Percentiles rank a stretch among this genome's conserved stretches.
Evolutionary conservation across 2,329 filamentous ascomycete species (phyloP).

Genomic region (Calonectria honghensis): DNA sequence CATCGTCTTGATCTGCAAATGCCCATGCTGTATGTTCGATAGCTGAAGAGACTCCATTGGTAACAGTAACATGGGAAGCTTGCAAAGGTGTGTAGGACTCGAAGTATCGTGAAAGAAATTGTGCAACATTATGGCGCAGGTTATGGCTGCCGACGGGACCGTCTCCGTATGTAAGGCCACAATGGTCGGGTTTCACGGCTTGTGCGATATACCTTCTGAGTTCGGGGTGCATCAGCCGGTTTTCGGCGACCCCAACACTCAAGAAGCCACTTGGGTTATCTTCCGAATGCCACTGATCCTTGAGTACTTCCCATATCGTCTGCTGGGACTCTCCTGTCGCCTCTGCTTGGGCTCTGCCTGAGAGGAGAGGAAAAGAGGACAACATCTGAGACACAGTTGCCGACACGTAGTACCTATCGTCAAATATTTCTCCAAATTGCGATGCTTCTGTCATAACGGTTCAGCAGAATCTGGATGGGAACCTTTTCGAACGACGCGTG

Average conservation of each 20-base stretch:
- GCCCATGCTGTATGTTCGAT: slow-evolving; percentile 64
- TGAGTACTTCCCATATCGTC: neutral
- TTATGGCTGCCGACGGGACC: neutral
- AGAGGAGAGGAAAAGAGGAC: neutral
- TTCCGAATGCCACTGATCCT: neutral
- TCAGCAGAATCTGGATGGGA: neutral
- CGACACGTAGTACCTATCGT: neutral
- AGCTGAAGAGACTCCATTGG: slow-evolving; percentile 63
- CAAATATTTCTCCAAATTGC: neutral
- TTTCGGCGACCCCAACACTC: neutral
- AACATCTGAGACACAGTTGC: neutral
- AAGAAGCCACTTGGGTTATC: neutral
- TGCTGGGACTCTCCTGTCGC: neutral
- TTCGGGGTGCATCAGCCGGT: neutral
- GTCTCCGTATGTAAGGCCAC: neutral
- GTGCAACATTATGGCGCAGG: neutral
- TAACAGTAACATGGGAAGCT: slow-evolving; percentile 58
- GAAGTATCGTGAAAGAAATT: slow-evolving; percentile 1
- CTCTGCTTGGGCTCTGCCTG: neutral
- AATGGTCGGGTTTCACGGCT: neutral
- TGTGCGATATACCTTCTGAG: neutral
- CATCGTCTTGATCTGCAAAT: slow-evolving; percentile 62
- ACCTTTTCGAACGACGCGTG: neutral
- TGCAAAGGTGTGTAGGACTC: neutral
- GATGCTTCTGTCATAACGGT: neutral